Base-by-base conservation (phyloP, 179 eudicot species). In the Camellia oleifera region DNA sequence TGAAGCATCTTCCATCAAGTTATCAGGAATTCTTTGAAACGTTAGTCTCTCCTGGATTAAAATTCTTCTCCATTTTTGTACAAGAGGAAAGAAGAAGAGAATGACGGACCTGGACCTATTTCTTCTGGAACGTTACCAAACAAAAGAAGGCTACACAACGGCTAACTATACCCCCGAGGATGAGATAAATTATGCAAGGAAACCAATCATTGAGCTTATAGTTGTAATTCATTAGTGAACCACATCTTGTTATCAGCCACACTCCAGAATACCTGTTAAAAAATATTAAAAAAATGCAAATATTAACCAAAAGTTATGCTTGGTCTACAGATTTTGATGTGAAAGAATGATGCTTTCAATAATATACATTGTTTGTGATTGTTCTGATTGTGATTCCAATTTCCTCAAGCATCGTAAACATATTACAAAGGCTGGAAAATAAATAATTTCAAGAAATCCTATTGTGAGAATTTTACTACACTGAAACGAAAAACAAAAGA, bases 181-280 rank as follows among this genome's bases (percentile, higher is more conserved):
- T 7, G 1, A 96, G 91, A 77, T 62, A 82, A 45, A 86, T 80
- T 72, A 94, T 32, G 81, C 97, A 91, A n/a, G 81, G 90, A 60
- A 69, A 77, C 91, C 91, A 94, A 74, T 92, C 84, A 3, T 79
- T 57, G 4, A 94, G 91, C 74, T 89, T 79, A 71, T 92, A 96
- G 8, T 87, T 85, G 66, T 83, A 86, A 63, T 83, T 80, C 87
- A 81, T 81, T 74, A 96, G 82, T 11, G 94, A 86, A 65, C 98
- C 98, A 80, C 99, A 96, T 45, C 99, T 91, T 75, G 97, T 91
- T 45, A 96, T 86, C 63, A 96, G 81, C 99, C 99, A 96, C 75
- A 92, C 99, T 12, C 97, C 99, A 26, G 82, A 83, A 71, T 96
- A 95, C 90, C 99, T 95, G 86, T 32, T 32, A 32, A 32, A 32